Evolutionary conservation across 2,329 filamentous ascomycete genomes (phyloP), one percentile per base, ranked within the genome.

Genomic region (Phoma sp.): DNA sequence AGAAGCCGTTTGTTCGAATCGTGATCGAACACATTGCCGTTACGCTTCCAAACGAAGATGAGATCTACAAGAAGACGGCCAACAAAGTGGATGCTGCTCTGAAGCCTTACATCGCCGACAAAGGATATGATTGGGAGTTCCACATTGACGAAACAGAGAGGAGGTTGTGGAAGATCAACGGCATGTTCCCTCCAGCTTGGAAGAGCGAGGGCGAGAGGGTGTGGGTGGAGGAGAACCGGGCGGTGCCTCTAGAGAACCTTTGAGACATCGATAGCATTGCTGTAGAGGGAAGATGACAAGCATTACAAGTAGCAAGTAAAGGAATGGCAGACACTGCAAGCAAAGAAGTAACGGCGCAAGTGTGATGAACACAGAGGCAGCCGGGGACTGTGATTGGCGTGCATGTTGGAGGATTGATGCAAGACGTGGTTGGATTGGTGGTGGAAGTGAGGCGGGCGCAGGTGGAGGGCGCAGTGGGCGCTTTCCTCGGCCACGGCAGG

Each of bases 81-180:
- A 56, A 48, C 21, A 37, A 36, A 15, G 57, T 80, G 2, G 71
- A 77, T 22, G n/a, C 51, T 4, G 38, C 63, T 0, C 35, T 80
- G 5, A 74, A 76, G 60, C 75, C 76, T 13, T 73, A 79, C 44
- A 55, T 80, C 2, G 64, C 57, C 0, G 76, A 77, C 22, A 76
- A 76, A 54, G 78, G 76, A 0, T 78, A 76, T 40, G 72, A 76
- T 53, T 79, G 70, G 68, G 80, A 81, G 62, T 78, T 71, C 49
- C 73, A 77, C 50, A 63, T 80, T 17, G 68, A 73, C 25, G 77
- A 81, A 67, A 79, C 77, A n/a, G 74, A 77, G 24, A 60, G 75
- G 24, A 64, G 64, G 19, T 52, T 81, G 39, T 81, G 79, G 78
- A 76, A 73, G 60, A 64, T 80, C n/a, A 75, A 80, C 37, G 78